Evolutionary conservation across 495 filamentous ascomycete species (phyloP).

Genomic region (Corynascus novoguineensis): DNA sequence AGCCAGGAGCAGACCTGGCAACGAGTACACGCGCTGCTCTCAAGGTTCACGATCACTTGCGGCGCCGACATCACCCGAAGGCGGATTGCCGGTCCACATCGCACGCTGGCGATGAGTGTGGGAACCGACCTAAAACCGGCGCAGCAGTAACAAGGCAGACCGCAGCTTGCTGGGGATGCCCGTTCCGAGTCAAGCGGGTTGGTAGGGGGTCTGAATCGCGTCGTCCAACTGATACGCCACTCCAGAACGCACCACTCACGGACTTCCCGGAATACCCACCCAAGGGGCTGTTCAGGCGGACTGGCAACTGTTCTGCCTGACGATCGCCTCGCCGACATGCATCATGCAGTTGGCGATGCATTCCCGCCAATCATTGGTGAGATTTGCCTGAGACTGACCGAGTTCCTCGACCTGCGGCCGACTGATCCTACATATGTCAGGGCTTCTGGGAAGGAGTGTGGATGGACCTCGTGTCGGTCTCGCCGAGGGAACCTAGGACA

Average conservation of each 20-base stretch:
- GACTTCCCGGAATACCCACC: conserved; percentile 6
- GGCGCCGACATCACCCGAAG: conserved; percentile 7
- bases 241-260: conserved; percentile 6
- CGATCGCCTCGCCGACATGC: conserved; percentile 2
- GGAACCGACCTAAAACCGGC: conserved; percentile 1
- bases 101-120: conserved; percentile 5
- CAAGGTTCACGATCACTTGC: conserved; percentile 4
- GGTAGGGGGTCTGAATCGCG: not conserved
- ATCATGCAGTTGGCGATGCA: conserved; percentile 5
- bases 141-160: conserved; percentile 7
- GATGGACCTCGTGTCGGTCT: conserved; percentile 5
- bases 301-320: conserved; percentile 6
- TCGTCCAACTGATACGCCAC: conserved; percentile 4
- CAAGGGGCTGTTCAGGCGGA: conserved; percentile 8
- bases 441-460: conserved; percentile 3
- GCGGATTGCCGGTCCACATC: conserved; percentile 4
- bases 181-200: conserved; percentile 4
- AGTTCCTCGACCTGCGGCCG: not conserved
- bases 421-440: conserved; percentile 1
- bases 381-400: conserved; percentile 7
- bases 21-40: conserved; percentile 7
- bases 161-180: not conserved
- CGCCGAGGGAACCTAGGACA: conserved; percentile 5
- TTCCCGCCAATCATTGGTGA: conserved; percentile 3
- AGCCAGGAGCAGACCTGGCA: conserved; percentile 6